phyloP scores from a whole-genome alignment of 2,329 filamentous ascomycete genomes.

The Nemania serpens region DNA sequence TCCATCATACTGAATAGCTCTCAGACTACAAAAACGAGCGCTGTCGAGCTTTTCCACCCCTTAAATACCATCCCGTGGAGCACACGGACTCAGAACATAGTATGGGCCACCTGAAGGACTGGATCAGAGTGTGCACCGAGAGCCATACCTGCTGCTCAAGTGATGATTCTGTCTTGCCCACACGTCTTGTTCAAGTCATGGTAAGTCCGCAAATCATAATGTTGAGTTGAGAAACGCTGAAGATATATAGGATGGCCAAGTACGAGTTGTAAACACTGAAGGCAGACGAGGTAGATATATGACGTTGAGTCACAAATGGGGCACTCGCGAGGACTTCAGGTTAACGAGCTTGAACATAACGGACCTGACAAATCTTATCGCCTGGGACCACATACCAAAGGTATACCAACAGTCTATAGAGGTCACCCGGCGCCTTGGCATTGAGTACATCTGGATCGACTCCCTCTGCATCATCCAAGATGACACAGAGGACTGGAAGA shows the following conservation, averaged over 20 bases:
- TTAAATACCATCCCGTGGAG: conserved; percentile 4
- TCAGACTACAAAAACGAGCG: neutral
- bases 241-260: conserved; percentile 3
- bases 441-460: conserved; percentile 43
- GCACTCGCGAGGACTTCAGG: conserved; percentile 10
- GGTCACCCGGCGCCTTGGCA: conserved; percentile 32
- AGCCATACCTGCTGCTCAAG: conserved; percentile 4
- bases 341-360: conserved; percentile 16
- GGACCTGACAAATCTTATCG: neutral
- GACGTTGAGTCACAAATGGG: conserved; percentile 25
- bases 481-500: conserved; percentile 34
- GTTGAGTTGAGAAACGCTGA: neutral
- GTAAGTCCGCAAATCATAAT: neutral
- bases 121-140: conserved; percentile 13
- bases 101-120: conserved; percentile 10
- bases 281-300: conserved; percentile 11
- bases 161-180: conserved; percentile 8
- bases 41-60: neutral
- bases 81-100: conserved; percentile 8
- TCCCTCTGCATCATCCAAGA: conserved; percentile 25
- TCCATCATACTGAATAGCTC: neutral
- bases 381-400: conserved; percentile 25
- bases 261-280: conserved; percentile 7
- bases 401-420: conserved; percentile 38
- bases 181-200: conserved; percentile 12